Conservation (phyloP, 345 rosid genomes). For the Rubroshorea leprosula region DNA sequence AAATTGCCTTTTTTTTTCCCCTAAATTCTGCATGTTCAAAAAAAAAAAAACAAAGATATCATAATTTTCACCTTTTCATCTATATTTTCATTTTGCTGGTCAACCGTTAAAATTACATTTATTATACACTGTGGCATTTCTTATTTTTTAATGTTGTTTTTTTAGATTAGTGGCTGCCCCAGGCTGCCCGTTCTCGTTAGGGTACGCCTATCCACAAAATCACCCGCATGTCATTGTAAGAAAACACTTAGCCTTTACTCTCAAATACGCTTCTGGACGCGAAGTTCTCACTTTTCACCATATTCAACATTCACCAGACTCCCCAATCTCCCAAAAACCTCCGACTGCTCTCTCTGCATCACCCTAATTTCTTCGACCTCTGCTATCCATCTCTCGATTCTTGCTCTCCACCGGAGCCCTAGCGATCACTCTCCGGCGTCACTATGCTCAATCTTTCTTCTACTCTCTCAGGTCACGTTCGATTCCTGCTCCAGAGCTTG, state of each 20-base stretch:
- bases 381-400: neutral
- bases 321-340: slow-evolving; percentile 15
- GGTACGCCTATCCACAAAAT: too few relatives aligned
- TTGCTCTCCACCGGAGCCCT: slow-evolving; percentile 19
- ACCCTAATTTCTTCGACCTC: neutral
- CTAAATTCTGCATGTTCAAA: too few relatives aligned
- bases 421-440: slow-evolving; percentile 12
- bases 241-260: neutral
- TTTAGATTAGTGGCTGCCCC: too few relatives aligned
- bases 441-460: slow-evolving; percentile 52
- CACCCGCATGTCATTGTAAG: neutral
- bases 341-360: slow-evolving; percentile 5
- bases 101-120: too few relatives aligned
- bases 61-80: too few relatives aligned
- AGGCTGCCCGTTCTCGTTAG: too few relatives aligned
- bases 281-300: neutral
- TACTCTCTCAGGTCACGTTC: slow-evolving; percentile 51
- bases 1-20: too few relatives aligned
- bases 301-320: slow-evolving; percentile 15
- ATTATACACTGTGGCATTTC: too few relatives aligned
- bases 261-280: neutral
- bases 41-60: too few relatives aligned
- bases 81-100: too few relatives aligned
- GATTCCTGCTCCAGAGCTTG: slow-evolving; percentile 56
- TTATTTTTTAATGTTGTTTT: too few relatives aligned